Evolutionary conservation across 148 eudicot genomes (phyloP).

Genomic region (Euryodendron excelsum): DNA sequence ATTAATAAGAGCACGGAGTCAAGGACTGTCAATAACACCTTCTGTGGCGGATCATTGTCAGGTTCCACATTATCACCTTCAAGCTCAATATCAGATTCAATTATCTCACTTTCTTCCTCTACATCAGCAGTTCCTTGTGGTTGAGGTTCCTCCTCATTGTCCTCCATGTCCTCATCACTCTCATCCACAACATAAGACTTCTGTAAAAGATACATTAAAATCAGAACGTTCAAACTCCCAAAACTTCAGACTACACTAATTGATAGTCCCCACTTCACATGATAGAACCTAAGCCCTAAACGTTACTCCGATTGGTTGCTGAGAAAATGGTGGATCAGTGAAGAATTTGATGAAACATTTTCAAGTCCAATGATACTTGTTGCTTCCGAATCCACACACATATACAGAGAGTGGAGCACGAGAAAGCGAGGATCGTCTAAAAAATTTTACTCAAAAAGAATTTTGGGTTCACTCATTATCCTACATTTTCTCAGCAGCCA

Average conservation of each 20-base stretch:
- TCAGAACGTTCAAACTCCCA: too few species aligned
- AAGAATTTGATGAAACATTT: too few species aligned
- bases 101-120: slow-evolving; percentile 63
- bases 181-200: slow-evolving; percentile 46
- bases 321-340: too few species aligned
- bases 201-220: slow-evolving; percentile 14
- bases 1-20: neutral
- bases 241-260: neutral
- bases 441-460: too few species aligned
- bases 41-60: slow-evolving; percentile 85
- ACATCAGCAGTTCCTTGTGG: slow-evolving; percentile 36
- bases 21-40: slow-evolving; percentile 49
- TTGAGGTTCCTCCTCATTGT: slow-evolving; percentile 30
- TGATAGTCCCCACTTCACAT: neutral
- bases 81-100: slow-evolving; percentile 87
- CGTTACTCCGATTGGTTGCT: too few species aligned
- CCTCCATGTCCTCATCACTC: slow-evolving; percentile 52
- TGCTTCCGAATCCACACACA: neutral
- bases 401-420: too few species aligned
- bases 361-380: too few species aligned
- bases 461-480: neutral
- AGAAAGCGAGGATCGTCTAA: too few species aligned
- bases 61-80: slow-evolving; percentile 88
- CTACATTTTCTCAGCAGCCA: neutral
- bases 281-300: neutral